Evolutionary conservation across 176 grass and related monocot species (phyloP), one percentile per base, ranked within the genome.

Genomic region (Urochloa ruziziensis): DNA sequence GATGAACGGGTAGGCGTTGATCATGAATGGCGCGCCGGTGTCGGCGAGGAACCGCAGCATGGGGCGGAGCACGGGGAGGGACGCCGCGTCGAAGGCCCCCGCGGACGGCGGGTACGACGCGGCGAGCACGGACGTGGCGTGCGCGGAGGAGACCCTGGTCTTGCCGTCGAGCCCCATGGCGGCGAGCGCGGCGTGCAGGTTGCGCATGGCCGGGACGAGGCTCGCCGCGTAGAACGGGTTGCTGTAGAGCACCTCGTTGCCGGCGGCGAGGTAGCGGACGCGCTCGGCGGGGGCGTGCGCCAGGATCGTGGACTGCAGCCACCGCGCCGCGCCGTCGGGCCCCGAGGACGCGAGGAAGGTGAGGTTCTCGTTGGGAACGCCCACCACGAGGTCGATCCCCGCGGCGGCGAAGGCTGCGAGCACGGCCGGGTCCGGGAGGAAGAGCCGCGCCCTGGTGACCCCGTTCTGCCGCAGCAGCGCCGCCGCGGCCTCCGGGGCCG

Each of bases 1-100:
- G 73, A 93, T 88, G 91, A 96, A 91, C 3, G 94, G 94, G 75
- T 96, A 91, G 15, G 88, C 81, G 86, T 96, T 96, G 1, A 93
- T 51, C 90, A 96, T 96, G 78, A 96, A 86, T 0, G 94, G 90
- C 64, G 94, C 66, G 23, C 86, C 86, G 24, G 88, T 96, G 81
- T 78, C 82, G 23, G 80, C 86, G 2, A 96, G 82, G 86, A 93
- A 89, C 28, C 60, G 70, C 33, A 96, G 88, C 91, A 96, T 96
- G 49, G 90, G 94, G n/a, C 77, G 73, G 46, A 93, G 83, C 6
- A 93, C 85, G 1, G 78, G 80, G 3, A 89, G 80, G 2, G 48
- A 44, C 9, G 80, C 39, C 16, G 82, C 75, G 75, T 86, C 88
- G 82, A 96, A 96, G 18, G 83, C 85, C 8, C 88, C 93, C 0